These are phyloP conservation scores for Artemisia tridentata DNA, from an alignment of 129 eudicot genomes.

Conservation along the genomic window DNA sequence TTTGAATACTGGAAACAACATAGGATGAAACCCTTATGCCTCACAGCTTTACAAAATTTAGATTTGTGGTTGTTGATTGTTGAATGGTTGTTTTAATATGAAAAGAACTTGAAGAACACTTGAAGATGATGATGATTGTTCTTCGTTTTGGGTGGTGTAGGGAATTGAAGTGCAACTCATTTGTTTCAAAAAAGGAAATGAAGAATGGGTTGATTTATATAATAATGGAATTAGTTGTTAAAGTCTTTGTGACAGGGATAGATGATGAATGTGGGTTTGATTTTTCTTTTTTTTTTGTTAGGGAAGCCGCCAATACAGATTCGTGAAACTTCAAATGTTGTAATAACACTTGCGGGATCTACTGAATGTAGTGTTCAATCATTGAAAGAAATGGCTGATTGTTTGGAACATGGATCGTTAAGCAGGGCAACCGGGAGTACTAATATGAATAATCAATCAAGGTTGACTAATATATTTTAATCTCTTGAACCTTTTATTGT, in stretches of 20 bases:
- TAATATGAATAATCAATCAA: conserved; percentile 97
- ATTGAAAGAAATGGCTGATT: conserved; percentile 90
- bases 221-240: conserved; percentile 33
- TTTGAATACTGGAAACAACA: too few species aligned
- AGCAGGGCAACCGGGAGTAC: conserved; percentile 99
- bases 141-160: conserved; percentile 36
- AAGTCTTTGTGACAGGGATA: conserved; percentile 91
- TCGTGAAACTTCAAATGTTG: conserved; percentile 94
- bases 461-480: conserved; percentile 37
- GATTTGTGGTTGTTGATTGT: too few species aligned
- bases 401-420: conserved; percentile 92
- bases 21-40: too few species aligned
- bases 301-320: conserved; percentile 97
- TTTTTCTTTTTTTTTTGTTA: conserved; percentile 31
- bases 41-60: too few species aligned
- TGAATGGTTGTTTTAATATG: too few species aligned
- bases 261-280: conserved; percentile 37
- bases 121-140: conserved; percentile 32
- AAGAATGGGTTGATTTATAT: conserved; percentile 52
- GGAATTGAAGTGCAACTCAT: conserved; percentile 38
- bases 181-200: conserved; percentile 27
- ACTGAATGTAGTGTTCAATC: conserved; percentile 85
- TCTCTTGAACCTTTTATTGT: neutral
- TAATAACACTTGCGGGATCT: conserved; percentile 93
- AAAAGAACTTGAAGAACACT: too few species aligned